A percentile compares a stretch with the other conserved stretches of the same genome.
These are phyloP conservation scores for Aspergillus luchuensis DNA, from an alignment of 2,329 filamentous ascomycete species.

Conservation along the genomic window DNA sequence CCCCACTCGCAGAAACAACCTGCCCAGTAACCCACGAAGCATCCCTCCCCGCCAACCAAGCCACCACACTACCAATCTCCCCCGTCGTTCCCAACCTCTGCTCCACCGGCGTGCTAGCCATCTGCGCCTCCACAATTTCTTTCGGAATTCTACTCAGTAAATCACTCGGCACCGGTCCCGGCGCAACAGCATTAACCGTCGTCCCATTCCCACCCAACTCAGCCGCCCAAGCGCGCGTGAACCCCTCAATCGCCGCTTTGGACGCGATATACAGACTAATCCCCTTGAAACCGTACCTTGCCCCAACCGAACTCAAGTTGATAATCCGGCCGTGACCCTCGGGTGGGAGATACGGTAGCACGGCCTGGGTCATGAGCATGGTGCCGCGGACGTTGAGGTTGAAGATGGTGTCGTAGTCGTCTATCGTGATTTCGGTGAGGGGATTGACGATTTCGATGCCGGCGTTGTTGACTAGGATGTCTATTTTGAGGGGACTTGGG, in stretches of 20 bases:
- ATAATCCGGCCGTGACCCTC: slow-evolving; percentile 3
- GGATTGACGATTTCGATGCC: background rate
- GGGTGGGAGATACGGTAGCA: slow-evolving; percentile 6
- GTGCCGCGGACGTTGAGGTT: slow-evolving; percentile 13
- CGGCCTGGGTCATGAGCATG: slow-evolving; percentile 9
- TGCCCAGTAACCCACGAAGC: slow-evolving; percentile 8
- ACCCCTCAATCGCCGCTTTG: slow-evolving; percentile 62
- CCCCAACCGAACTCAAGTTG: slow-evolving; percentile 34
- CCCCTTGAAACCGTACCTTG: slow-evolving; percentile 49
- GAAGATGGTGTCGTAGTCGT: slow-evolving; percentile 1
- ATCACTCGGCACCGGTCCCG: slow-evolving; percentile 61
- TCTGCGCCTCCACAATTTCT: slow-evolving; percentile 51
- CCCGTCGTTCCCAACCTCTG: background rate
- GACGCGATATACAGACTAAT: slow-evolving; percentile 57
- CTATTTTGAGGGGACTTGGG: background rate
- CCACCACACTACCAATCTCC: slow-evolving; percentile 8
- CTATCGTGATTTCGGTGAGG: background rate
- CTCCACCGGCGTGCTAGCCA: slow-evolving; percentile 29
- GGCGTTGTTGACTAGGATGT: slow-evolving; percentile 15
- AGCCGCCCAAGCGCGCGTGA: slow-evolving; percentile 61
- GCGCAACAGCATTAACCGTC: slow-evolving; percentile 63
- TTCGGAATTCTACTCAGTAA: slow-evolving; percentile 56
- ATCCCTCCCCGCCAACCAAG: slow-evolving; percentile 4
- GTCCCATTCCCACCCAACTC: slow-evolving; percentile 60
- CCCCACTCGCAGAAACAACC: background rate